Evolutionary conservation across 352 stramenopile genomes (phyloP), one percentile per base, ranked within the genome.

Genomic region (Phytophthora colocasiae): DNA sequence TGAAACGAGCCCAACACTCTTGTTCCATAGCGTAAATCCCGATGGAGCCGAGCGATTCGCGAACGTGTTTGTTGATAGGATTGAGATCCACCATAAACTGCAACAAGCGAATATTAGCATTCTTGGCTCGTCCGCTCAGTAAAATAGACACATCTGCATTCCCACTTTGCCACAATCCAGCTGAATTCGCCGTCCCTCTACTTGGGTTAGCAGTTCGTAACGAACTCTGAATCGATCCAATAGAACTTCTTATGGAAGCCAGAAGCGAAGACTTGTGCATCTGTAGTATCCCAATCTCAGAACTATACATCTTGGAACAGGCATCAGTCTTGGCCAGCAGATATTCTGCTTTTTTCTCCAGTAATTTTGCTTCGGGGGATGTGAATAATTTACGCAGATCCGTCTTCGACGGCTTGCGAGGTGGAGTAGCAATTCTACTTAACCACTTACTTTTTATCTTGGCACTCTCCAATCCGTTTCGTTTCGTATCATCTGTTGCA

Each of bases 1-100:
- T 75, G 56, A 79, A 87, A n/a, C 79, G 61, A 7, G 72, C 68
- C 83, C 83, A 91, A 51, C 83, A 91, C 49, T 91, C 83, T 14
- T 80, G 66, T 53, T 90, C 83, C 63, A 90, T 79, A n/a, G 76
- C 55, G 3, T 44, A 54, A 5, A 89, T 49, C 6, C 81, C 62
- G 15, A 60, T 26, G 1, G 71, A 48, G 6, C 58, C 58, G 17
- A 87, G 75, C 40, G 69, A 73, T n/a, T 69, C 69, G 9, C 72
- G 67, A 24, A 84, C 66, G 39, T 72, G 65, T 4, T 60, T 69
- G 38, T 73, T 78, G 5, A 86, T 50, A 0, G 83, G 83, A 14
- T 85, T 84, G n/a, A 91, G 52, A 41, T 88, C 73, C 31, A 75
- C 65, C 2, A 77, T 80, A 31, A 87, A 89, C 0, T 91, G 64